These are phyloP conservation scores for Xylaria sp. DNA, from an alignment of 2,329 filamentous ascomycete species.

Conservation along the genomic window DNA sequence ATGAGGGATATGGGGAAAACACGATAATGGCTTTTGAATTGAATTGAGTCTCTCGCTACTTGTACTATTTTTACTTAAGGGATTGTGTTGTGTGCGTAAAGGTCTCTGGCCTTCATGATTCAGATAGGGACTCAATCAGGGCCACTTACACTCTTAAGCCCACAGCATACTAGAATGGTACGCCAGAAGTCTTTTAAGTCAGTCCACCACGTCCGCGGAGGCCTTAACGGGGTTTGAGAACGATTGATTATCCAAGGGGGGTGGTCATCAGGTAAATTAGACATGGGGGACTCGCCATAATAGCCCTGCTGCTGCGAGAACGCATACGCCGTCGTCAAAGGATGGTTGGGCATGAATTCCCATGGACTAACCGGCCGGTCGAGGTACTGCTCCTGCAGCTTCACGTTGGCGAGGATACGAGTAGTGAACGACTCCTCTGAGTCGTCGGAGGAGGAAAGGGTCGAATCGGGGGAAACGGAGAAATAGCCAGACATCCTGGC, in stretches of 20 bases:
- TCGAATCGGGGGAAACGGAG: conserved; percentile 14
- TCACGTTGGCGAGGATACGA: not conserved
- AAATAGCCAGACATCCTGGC: not conserved
- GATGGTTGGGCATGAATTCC: not conserved
- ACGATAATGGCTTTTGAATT: too few species aligned
- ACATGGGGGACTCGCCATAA: not conserved
- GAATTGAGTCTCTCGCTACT: too few species aligned
- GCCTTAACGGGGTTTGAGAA: not conserved
- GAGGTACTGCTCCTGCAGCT: conserved; percentile 2
- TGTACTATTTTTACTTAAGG: too few species aligned
- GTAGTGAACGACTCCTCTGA: conserved; percentile 11
- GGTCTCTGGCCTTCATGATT: too few species aligned
- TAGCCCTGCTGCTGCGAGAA: not conserved
- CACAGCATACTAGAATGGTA: conserved; percentile 3
- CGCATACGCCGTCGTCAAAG: too few species aligned
- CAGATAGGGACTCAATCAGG: conserved; percentile 1
- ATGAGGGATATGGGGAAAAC: too few species aligned
- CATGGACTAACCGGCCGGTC: conserved; percentile 5
- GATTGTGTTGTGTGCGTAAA: too few species aligned
- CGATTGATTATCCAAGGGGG: not conserved
- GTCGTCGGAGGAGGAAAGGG: not conserved
- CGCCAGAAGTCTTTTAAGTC: not conserved
- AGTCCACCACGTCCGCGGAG: not conserved
- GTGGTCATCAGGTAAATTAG: not conserved
- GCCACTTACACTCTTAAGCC: conserved; percentile 3